phyloP scores from a whole-genome alignment of 1,284 basidiomycete species.

The Melampsora americana region DNA sequence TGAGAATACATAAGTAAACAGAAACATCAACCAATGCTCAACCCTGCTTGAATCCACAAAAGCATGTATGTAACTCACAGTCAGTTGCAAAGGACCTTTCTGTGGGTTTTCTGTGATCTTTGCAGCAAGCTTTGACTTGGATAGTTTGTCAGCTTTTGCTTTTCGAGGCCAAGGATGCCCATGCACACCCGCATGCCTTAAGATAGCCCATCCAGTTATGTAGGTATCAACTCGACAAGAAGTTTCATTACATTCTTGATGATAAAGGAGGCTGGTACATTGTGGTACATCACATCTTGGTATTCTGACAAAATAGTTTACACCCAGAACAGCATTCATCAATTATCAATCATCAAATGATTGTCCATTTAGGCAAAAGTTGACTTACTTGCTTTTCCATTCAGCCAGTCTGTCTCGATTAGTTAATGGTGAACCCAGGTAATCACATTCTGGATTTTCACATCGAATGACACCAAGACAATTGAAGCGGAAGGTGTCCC shows the following conservation, averaged over 20 bases:
- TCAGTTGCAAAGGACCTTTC: not conserved
- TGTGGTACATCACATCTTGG: not conserved
- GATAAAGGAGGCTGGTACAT: not conserved
- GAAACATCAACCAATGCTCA: not conserved
- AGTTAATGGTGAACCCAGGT: not conserved
- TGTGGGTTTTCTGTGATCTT: not conserved
- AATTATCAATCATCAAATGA: not conserved
- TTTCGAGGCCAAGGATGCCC: slow-evolving; percentile 12
- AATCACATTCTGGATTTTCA: not conserved
- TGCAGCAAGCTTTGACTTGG: not conserved
- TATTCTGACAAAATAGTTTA: not conserved
- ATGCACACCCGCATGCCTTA: not conserved
- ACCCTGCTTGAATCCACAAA: no score
- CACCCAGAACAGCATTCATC: no score
- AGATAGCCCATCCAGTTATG: not conserved
- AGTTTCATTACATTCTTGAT: not conserved
- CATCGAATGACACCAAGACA: slow-evolving; percentile 8
- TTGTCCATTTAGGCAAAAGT: not conserved
- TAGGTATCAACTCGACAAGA: not conserved
- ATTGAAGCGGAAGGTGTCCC: not conserved
- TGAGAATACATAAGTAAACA: no score
- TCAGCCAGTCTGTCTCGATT: not conserved
- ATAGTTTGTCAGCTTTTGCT: not conserved
- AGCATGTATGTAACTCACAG: not conserved
- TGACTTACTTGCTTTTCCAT: not conserved